Conservation (phyloP, 495 filamentous ascomycete species). For the Clavariopsis aquatica region DNA sequence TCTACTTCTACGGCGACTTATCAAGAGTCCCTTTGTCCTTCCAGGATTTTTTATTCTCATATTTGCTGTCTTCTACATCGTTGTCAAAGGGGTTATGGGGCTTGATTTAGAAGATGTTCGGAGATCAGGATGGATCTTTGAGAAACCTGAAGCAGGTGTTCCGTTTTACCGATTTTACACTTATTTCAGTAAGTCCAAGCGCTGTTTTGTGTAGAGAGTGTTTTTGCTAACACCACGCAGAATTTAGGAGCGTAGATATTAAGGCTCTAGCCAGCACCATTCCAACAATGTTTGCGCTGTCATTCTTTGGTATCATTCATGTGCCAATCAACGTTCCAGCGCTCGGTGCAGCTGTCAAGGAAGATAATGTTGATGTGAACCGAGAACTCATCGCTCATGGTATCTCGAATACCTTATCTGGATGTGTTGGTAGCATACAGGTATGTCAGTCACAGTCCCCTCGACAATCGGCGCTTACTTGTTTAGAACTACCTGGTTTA, state of each 20-base stretch:
- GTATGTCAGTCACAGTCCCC: constrained; percentile 40
- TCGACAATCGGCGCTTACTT: not conserved
- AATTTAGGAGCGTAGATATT: constrained; percentile 76
- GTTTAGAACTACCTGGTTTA: constrained; percentile 89
- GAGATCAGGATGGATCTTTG: constrained; percentile 83
- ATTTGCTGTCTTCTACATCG: constrained; percentile 76
- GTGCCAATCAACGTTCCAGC: constrained; percentile 98
- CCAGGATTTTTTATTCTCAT: constrained; percentile 85
- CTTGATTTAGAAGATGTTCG: constrained; percentile 65
- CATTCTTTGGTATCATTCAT: constrained; percentile 95
- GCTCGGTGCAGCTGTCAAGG: constrained; percentile 80
- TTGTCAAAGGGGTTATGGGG: constrained; percentile 65
- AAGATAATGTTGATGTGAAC: constrained; percentile 88
- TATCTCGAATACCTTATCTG: constrained; percentile 87
- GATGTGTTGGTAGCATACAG: constrained; percentile 83
- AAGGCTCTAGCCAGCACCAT: constrained; percentile 73
- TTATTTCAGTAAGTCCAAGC: constrained; percentile 69
- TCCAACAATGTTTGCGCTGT: constrained; percentile 94
- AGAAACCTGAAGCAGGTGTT: constrained; percentile 75
- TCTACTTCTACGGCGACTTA: constrained; percentile 68
- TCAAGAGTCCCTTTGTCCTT: constrained; percentile 78
- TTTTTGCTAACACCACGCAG: constrained; percentile 46
- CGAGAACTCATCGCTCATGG: constrained; percentile 92
- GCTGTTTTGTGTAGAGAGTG: not conserved
- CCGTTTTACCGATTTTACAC: constrained; percentile 98